Conservation (phyloP, 768 basidiomycete species). For the Auricularia sp. region DNA sequence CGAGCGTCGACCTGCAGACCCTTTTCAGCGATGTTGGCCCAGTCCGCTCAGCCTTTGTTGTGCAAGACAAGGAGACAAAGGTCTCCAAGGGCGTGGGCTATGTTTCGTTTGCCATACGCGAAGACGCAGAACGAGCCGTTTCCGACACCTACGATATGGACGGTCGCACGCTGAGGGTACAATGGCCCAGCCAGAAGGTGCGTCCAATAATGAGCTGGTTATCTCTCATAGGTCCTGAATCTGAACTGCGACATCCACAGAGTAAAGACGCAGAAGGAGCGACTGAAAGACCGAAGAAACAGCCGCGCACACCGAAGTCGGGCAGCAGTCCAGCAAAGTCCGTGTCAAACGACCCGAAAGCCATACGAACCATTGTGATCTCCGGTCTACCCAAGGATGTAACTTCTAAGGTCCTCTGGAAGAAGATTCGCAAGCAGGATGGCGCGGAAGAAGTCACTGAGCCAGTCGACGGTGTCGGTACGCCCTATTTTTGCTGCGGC, state of each 20-base stretch:
- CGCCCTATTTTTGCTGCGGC: slow-evolving; percentile 25
- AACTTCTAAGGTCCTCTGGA: slow-evolving; percentile 66
- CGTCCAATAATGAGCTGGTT: slow-evolving; percentile 7
- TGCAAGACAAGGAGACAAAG: slow-evolving; percentile 63
- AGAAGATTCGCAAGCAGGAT: slow-evolving; percentile 71
- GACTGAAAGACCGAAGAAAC: slow-evolving; percentile 8
- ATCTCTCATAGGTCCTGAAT: background rate
- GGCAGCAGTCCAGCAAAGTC: slow-evolving; percentile 4
- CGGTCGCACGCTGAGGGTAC: slow-evolving; percentile 59
- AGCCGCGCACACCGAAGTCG: slow-evolving; percentile 3
- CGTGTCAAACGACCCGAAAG: slow-evolving; percentile 49
- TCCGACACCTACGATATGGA: slow-evolving; percentile 54
- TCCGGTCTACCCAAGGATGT: slow-evolving; percentile 59
- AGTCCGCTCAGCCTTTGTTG: slow-evolving; percentile 88
- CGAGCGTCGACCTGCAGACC: slow-evolving; percentile 82
- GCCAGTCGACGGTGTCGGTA: slow-evolving; percentile 40
- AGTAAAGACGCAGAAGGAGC: slow-evolving; percentile 21
- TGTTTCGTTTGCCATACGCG: slow-evolving; percentile 79
- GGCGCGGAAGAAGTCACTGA: slow-evolving; percentile 72
- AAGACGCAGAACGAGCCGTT: slow-evolving; percentile 75
- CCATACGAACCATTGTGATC: slow-evolving; percentile 70
- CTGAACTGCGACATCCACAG: slow-evolving; percentile 11
- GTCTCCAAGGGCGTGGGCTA: slow-evolving; percentile 94
- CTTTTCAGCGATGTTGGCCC: slow-evolving; percentile 95
- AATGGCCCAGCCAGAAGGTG: slow-evolving; percentile 79